Base-by-base conservation (phyloP, 108 stramenopile species). In the Stephanodiscus triporus region DNA sequence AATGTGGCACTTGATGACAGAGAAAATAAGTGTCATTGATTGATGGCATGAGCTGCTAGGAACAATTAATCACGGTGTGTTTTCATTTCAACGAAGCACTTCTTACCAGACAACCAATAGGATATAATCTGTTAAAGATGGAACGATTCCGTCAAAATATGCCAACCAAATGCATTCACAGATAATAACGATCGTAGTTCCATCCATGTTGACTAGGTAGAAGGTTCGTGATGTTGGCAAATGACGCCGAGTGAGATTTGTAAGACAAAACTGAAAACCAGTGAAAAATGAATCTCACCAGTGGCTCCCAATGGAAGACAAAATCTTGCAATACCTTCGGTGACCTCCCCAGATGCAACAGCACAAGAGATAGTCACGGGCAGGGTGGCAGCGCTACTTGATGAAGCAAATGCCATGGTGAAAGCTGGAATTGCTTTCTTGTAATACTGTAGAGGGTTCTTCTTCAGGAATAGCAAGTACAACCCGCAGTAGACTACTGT, bases 301-400 rank as follows among this genome's bases (percentile, higher is more conserved):
- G 82, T 83, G 45, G 73, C 82, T 26, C 82, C 82, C 3, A 79
- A 22, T 17, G 82, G 82, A 20, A 72, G 30, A n/a, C 63, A 67
- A 66, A 79, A 83, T 17, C 64, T 70, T 20, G 71, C 61, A 19
- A 83, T 56, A 29, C 63, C 62, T 49, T 73, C 77, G 30, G 77
- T 59, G 26, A 83, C 82, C 26, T 65, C 34, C 6, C 73, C 77
- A 19, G 77, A 67, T 17, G 29, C 42, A 29, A 75, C 63, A 47
- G 67, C 73, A 40, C 68, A 78, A 13, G 45, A 59, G 13, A 79
- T 36, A 58, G 67, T 70, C 8, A 83, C 63, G 5, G 82, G 82
- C 19, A 83, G 27, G 23, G 77, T 83, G 19, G 82, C 82, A 57
- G 82, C 82, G 54, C 73, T 75, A 14, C 71, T 73, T 2, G 77